Base-by-base conservation (phyloP, 345 rosid genomes). In the Cardamine chenopodiifolia region DNA sequence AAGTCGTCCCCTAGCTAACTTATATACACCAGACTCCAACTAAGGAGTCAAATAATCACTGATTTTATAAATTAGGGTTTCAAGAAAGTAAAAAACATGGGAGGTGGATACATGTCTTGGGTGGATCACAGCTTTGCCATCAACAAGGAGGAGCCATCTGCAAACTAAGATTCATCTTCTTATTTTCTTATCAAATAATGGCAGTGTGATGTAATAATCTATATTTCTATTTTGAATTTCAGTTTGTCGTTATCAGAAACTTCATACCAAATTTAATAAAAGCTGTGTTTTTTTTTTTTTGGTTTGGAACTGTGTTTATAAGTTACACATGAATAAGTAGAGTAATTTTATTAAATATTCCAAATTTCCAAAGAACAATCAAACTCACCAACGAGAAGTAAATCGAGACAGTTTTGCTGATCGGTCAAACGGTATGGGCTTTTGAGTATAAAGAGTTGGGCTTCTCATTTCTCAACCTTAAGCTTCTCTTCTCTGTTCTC, bases 91-190 rank as follows among this genome's bases (percentile, higher is more conserved):
- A 81, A 71, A 71, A 84, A 94, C 84, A 56, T 94, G 89, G 92
- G 88, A 80, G 97, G 97, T 72, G 96, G 98, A 12, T 78, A 94
- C 62, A 75, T 86, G 7, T 87, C 87, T 6, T 94, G 98, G 97
- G 75, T 77, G 71, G 70, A 77, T 53, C 81, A 82, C 57, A 82
- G 75, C 60, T 78, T 83, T 42, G 83, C 86, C 2, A 59, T 83
- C 69, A 80, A 82, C 68, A 68, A 60, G 77, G 84, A 82, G 61
- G 57, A 78, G 59, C 66, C 28, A 66, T 42, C 68, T 37, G 29
- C 76, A 48, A 72, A 72, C 63, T 69, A 52, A 73, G 57, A 65
- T 55, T 26, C 29, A 40, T 55, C 15, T 8, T 53, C 68, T 17
- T 22, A 9, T 1, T 8, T 26, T 35, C 18, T 71, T 49, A 7